phyloP scores from a whole-genome alignment of 1,284 basidiomycete species.

The Sporisorium sorghi region DNA sequence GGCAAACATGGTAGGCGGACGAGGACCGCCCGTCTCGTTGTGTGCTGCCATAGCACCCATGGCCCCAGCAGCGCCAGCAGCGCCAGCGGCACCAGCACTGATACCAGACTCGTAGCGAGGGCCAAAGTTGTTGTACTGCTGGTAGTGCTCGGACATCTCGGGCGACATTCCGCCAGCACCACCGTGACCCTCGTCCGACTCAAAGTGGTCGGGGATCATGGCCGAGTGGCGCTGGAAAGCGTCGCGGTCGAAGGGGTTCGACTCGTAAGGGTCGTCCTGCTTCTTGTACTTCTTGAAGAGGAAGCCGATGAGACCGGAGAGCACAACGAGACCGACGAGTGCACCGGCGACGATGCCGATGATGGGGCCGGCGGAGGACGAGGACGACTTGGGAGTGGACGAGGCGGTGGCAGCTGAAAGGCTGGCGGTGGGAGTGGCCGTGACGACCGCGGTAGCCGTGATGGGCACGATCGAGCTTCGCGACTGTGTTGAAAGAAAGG shows the following conservation, averaged over 20 bases:
- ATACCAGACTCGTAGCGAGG: slow-evolving; percentile 45
- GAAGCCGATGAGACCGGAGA: slow-evolving; percentile 67
- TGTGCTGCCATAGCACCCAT: slow-evolving; percentile 56
- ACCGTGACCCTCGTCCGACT: slow-evolving; percentile 57
- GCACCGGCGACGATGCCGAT: slow-evolving; percentile 69
- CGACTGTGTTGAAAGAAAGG: slow-evolving; percentile 13
- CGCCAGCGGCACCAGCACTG: slow-evolving; percentile 40
- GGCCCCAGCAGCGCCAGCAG: slow-evolving; percentile 36
- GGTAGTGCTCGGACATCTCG: slow-evolving; percentile 57
- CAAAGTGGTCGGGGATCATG: slow-evolving; percentile 67
- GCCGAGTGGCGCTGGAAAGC: slow-evolving; percentile 66
- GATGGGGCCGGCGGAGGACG: slow-evolving; percentile 62
- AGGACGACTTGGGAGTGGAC: slow-evolving; percentile 32
- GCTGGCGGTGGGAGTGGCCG: slow-evolving; percentile 35
- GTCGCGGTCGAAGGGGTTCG: slow-evolving; percentile 67
- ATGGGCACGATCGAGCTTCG: slow-evolving; percentile 25
- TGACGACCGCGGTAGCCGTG: slow-evolving; percentile 51
- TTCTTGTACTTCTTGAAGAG: slow-evolving; percentile 65
- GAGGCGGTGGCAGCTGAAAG: slow-evolving; percentile 25
- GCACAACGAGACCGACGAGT: slow-evolving; percentile 66
- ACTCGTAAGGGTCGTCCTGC: slow-evolving; percentile 66
- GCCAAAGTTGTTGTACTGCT: slow-evolving; percentile 48
- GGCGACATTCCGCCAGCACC: slow-evolving; percentile 28
- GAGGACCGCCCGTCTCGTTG: slow-evolving; percentile 62
- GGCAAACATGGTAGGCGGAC: slow-evolving; percentile 69